Base-by-base conservation (phyloP, 2,329 filamentous ascomycete genomes). In the Parasarocladium wereldwijsianum region DNA sequence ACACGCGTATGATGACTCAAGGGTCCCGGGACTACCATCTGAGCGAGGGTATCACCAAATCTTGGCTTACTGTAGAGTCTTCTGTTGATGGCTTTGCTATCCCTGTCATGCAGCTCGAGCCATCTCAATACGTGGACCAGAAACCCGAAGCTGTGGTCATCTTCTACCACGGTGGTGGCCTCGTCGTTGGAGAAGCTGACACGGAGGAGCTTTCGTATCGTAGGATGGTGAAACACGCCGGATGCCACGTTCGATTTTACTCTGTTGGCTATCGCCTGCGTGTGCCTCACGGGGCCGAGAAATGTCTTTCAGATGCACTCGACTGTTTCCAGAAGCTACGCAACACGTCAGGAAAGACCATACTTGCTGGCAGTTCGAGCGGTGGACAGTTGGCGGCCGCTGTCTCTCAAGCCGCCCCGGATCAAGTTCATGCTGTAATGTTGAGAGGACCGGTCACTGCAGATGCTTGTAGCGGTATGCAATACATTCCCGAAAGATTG, bases 151-250 rank as follows among this genome's bases (percentile, higher is more conserved):
- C 43, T 4, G 36, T 55, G 6, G 40, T 61, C 9, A 37, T 65
- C n/a, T 65, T 64, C 41, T 58, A 57, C 37, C 62, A 66, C 36
- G 62, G 62, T 7, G 62, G 62, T 11, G 60, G 58, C 0, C 43
- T 66, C 3, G 43, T 44, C 16, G 56, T 65, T 18, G 62, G 62
- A 10, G 58, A 63, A 31, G 55, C 58, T 2, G 58, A 64, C 36
- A 62, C 54, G 34, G 62, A 66, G 39, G 60, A 66, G 27, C 43
- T 64, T 2, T 55, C 57, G 3, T 64, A 58, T 39, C 52, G 60
- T 0, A 52, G 50, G 17, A 49, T 65, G 15, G 39, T 54, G 13
- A 49, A 52, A 14, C 44, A 36, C 6, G 34, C 47, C 8, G 32
- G 46, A 0, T 34, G 24, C 6, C 8, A 36, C 6, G 37, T 49